These are phyloP conservation scores for Malassezia pachydermatis DNA, from an alignment of 1,284 basidiomycete genomes.

Conservation along the genomic window DNA sequence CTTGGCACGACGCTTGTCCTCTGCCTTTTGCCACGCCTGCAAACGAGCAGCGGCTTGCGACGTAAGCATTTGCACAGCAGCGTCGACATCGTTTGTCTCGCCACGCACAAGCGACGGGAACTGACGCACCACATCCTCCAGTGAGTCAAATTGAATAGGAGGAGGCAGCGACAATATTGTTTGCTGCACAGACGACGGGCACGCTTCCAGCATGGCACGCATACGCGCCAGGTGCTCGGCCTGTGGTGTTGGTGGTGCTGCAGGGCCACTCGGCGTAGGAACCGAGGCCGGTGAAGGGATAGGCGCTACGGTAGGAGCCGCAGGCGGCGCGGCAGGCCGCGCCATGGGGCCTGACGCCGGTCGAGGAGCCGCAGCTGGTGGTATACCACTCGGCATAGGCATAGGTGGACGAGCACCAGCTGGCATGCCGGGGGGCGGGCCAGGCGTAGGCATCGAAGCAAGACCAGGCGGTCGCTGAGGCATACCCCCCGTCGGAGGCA, in stretches of 20 bases:
- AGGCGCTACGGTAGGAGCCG: not conserved
- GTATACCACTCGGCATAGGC: not conserved
- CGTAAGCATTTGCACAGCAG: constrained; percentile 33
- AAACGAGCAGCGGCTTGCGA: constrained; percentile 27
- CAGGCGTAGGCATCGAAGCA: not conserved
- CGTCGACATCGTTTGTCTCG: constrained; percentile 24
- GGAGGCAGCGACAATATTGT: constrained; percentile 39
- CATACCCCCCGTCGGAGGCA: not conserved
- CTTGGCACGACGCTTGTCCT: constrained; percentile 30
- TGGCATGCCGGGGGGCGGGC: not conserved
- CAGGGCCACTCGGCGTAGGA: constrained; percentile 20
- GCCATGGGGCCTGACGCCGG: not conserved
- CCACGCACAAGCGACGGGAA: constrained; percentile 30
- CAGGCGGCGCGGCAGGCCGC: not conserved
- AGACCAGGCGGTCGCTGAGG: too few species aligned
- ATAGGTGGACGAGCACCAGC: not conserved
- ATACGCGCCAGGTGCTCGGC: constrained; percentile 40
- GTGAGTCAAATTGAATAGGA: constrained; percentile 42
- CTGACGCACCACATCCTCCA: constrained; percentile 32
- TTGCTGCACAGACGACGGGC: constrained; percentile 35
- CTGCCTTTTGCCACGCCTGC: constrained; percentile 27
- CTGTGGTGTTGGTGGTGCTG: constrained; percentile 21
- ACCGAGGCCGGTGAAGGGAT: not conserved
- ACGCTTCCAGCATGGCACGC: constrained; percentile 37
- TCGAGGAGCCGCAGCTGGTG: not conserved